A percentile compares a stretch with the other conserved stretches of the same genome.
phyloP scores from a whole-genome alignment of 257 asterid genomes.

The Solanum habrochaites region DNA sequence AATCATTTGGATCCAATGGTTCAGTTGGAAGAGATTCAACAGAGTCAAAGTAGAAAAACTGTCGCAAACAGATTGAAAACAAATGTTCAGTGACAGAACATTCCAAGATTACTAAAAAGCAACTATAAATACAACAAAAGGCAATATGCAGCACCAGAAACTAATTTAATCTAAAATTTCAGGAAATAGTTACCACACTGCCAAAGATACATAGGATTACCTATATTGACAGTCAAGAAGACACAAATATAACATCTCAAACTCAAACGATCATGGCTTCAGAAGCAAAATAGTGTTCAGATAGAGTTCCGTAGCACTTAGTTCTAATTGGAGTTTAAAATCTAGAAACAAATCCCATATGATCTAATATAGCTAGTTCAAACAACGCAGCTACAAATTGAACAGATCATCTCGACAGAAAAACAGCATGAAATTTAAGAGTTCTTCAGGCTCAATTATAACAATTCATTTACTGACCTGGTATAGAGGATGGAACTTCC shows the following conservation, averaged over 20 bases:
- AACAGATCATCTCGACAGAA: not conserved
- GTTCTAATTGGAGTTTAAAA: not conserved
- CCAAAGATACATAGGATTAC: not conserved
- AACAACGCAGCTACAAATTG: not conserved
- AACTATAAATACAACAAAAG: not conserved
- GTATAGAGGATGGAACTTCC: constrained; percentile 87
- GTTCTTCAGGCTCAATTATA: not conserved
- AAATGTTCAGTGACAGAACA: not conserved
- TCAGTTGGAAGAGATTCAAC: constrained; percentile 83
- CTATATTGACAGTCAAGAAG: not conserved
- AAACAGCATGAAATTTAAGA: not conserved
- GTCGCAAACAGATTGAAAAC: not conserved
- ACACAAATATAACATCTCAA: not conserved
- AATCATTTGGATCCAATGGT: constrained; percentile 59
- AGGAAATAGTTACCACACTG: not conserved
- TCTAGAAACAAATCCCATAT: not conserved
- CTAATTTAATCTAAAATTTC: not conserved
- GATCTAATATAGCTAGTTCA: not conserved
- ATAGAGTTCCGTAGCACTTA: not conserved
- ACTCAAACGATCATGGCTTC: not conserved
- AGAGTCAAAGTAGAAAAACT: constrained; percentile 93
- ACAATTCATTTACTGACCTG: constrained; percentile 37
- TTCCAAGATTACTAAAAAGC: not conserved
- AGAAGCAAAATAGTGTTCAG: not conserved
- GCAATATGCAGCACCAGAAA: not conserved